These are phyloP conservation scores for Nemania bipapillata DNA, from an alignment of 2,329 filamentous ascomycete genomes.

Conservation along the genomic window DNA sequence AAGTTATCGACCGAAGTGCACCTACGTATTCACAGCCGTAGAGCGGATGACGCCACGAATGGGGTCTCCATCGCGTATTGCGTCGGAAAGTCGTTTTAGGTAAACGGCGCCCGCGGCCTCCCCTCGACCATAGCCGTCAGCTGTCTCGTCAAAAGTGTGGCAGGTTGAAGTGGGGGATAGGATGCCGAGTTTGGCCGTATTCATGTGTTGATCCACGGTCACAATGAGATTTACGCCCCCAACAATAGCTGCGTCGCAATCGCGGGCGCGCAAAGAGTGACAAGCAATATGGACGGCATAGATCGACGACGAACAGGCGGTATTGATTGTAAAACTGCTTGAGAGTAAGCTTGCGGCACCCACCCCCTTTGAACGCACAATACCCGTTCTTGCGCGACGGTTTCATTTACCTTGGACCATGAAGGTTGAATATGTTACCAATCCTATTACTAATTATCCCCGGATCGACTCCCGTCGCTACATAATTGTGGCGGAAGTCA, in stretches of 20 bases:
- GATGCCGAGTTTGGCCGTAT: constrained; percentile 49
- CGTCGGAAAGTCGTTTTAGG: constrained; percentile 46
- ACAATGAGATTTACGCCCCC: constrained; percentile 54
- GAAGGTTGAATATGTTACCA: constrained; percentile 54
- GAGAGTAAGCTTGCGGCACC: no score
- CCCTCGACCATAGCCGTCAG: constrained; percentile 48
- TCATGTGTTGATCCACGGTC: constrained; percentile 47
- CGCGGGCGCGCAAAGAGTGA: constrained; percentile 44
- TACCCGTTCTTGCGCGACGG: constrained; percentile 23
- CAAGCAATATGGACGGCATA: constrained; percentile 52
- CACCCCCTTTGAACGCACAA: constrained; percentile 4
- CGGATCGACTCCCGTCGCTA: constrained; percentile 51
- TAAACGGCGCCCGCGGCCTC: constrained; percentile 42
- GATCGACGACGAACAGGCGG: constrained; percentile 54
- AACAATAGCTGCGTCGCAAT: constrained; percentile 52
- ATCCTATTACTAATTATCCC: constrained; percentile 55
- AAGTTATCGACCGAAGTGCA: no score
- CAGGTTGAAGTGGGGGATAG: constrained; percentile 51
- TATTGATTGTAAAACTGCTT: constrained; percentile 45
- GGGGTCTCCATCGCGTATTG: constrained; percentile 45
- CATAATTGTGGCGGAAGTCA: constrained; percentile 44
- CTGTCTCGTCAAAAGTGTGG: constrained; percentile 48
- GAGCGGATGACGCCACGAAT: constrained; percentile 48
- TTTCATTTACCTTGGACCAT: constrained; percentile 48
- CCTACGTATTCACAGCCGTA: constrained; percentile 46